Evolutionary conservation across 2,329 filamentous ascomycete genomes (phyloP), one percentile per base, ranked within the genome.

Genomic region (Venturia pyrina): DNA sequence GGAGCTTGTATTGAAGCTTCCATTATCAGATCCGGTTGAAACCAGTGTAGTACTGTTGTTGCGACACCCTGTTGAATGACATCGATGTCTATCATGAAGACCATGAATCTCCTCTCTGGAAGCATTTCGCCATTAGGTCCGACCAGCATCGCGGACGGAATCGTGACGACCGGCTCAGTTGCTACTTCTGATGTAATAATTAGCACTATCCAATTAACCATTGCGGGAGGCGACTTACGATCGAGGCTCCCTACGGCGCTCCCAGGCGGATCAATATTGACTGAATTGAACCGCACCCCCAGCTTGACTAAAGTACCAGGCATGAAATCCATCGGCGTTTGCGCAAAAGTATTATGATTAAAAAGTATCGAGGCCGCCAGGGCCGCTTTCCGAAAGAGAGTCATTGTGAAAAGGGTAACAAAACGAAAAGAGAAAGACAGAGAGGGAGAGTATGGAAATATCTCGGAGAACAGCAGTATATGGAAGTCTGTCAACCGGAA

Each of bases 21-120:
- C 46, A 63, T 50, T 15, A 61, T 48, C 19, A 67, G 48, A 37
- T 67, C 64, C 8, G 66, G 66, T 57, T 67, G 66, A 65, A 66
- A 67, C 66, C 66, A 67, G 66, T 67, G 66, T 21, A 67, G 57
- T 13, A 67, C 63, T 43, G 66, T 67, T 34, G 66, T 67, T 32
- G 44, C 62, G 19, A 65, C 53, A n/a, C 53, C 46, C 8, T 66
- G 19, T 28, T 63, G 63, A 17, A 66, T 43, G 5, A 67, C 66
- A 48, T 67, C 66, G 32, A 57, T 66, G 56, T 67, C 66, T 53
- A 67, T 67, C 66, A 67, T 67, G 41, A 67, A 65, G 64, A 67
- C 57, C 66, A 67, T 67, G 40, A 64, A 67, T 62, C 57, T 61
- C 21, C 34, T 13, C 8, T 28, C 41, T 24, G 66, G 50, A 17